phyloP scores from a whole-genome alignment of 1,139 yeast genomes.

The Hyphopichia fennica region DNA sequence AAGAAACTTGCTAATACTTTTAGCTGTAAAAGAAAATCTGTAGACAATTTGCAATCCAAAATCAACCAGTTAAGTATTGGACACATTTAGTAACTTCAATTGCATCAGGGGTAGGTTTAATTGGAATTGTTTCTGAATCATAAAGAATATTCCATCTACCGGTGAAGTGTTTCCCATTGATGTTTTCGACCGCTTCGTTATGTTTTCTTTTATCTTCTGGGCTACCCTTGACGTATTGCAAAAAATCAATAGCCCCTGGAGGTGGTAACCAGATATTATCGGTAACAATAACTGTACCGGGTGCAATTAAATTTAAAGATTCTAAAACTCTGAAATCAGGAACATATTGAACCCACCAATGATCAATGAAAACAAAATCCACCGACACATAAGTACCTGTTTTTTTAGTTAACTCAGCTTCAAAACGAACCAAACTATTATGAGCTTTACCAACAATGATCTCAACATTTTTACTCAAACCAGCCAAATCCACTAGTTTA shows the following conservation, averaged over 20 bases:
- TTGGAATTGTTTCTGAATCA: conserved; percentile 25
- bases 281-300: conserved; percentile 42
- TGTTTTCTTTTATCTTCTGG: conserved; percentile 36
- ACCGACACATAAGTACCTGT: conserved; percentile 10
- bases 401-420: conserved; percentile 12
- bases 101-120: conserved; percentile 21
- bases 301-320: conserved; percentile 35
- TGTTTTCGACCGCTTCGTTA: conserved; percentile 23
- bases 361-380: conserved; percentile 46
- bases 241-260: conserved; percentile 45
- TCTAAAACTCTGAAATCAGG: conserved; percentile 47
- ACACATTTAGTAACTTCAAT: conserved; percentile 31
- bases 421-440: conserved; percentile 26
- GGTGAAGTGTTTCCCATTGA: conserved; percentile 25
- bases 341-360: conserved; percentile 37
- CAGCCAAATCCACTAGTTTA: conserved; percentile 37
- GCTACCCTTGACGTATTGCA: conserved; percentile 35
- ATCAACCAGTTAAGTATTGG: conserved; percentile 22
- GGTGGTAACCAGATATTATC: conserved; percentile 33
- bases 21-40: no score
- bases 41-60: no score
- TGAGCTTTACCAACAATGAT: conserved; percentile 40
- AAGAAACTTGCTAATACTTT: no score
- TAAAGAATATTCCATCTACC: conserved; percentile 51
- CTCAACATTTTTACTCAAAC: conserved; percentile 29